phyloP scores from a whole-genome alignment of 2,329 filamentous ascomycete species.

The Trichoderma sp. region DNA sequence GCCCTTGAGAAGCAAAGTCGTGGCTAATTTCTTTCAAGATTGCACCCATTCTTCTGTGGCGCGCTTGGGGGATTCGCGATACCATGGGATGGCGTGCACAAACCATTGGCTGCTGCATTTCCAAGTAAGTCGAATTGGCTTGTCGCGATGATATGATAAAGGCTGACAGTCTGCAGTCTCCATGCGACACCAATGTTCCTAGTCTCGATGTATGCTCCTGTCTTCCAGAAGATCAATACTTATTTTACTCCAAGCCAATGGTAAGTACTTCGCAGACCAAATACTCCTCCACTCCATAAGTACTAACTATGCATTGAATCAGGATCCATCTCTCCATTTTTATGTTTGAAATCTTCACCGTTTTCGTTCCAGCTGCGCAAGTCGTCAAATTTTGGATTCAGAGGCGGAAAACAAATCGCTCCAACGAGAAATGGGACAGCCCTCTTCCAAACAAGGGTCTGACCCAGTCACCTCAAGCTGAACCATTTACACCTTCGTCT shows the following conservation, averaged over 20 bases:
- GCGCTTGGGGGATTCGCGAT: conserved; percentile 55
- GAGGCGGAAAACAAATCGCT: conserved; percentile 33
- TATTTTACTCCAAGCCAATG: conserved; percentile 61
- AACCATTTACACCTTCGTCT: conserved; percentile 18
- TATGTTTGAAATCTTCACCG: conserved; percentile 60
- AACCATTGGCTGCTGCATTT: conserved; percentile 46
- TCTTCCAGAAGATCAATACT: conserved; percentile 51
- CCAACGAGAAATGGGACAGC: conserved; percentile 26
- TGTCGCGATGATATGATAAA: rapidly evolving
- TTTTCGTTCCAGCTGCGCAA: conserved; percentile 62
- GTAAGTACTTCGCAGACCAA: conserved; percentile 45
- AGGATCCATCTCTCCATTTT: conserved; percentile 57
- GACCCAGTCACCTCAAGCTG: conserved; percentile 21
- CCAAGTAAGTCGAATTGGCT: conserved; percentile 31
- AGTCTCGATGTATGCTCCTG: conserved; percentile 53
- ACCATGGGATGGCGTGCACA: conserved; percentile 60
- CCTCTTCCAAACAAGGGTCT: conserved; percentile 13
- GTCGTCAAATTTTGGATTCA: conserved; percentile 45
- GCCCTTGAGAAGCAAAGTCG: neutral
- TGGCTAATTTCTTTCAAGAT: conserved; percentile 34
- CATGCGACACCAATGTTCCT: conserved; percentile 67
- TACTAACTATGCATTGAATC: neutral
- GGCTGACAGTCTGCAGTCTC: conserved; percentile 43
- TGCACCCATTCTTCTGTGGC: conserved; percentile 54
- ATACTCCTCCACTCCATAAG: conserved; percentile 41